These are phyloP conservation scores for Macrophomina tecta DNA, from an alignment of 2,329 filamentous ascomycete genomes.

Conservation along the genomic window DNA sequence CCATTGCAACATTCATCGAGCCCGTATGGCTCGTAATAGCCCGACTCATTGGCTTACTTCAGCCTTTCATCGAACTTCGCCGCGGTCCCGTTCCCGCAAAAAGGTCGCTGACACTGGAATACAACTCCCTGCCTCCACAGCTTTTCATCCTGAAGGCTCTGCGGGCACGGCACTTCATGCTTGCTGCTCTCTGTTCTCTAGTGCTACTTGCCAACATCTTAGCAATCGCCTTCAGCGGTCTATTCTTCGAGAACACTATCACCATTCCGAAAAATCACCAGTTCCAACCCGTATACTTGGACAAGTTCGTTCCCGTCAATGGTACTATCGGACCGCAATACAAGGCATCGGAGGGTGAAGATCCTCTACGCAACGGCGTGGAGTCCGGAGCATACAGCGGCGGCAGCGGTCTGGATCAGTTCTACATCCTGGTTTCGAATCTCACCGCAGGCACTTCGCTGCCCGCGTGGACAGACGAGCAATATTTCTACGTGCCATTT, in stretches of 20 bases:
- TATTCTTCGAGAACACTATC: conserved; percentile 53
- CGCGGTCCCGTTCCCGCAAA: conserved; percentile 32
- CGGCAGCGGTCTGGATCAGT: conserved; percentile 41
- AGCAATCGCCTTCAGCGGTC: conserved; percentile 57
- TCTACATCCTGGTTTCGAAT: conserved; percentile 55
- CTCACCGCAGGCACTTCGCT: conserved; percentile 50
- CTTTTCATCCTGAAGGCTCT: conserved; percentile 56
- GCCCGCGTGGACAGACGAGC: conserved; percentile 57
- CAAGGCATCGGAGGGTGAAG: neutral
- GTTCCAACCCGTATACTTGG: conserved; percentile 24
- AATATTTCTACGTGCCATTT: conserved; percentile 58
- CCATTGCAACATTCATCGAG: conserved; percentile 62
- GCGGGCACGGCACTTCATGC: conserved; percentile 51
- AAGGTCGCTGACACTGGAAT: conserved; percentile 52
- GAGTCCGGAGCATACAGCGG: conserved; percentile 36
- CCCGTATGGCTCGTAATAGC: conserved; percentile 64
- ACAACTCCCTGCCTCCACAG: conserved; percentile 63
- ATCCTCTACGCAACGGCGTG: neutral
- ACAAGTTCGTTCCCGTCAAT: neutral
- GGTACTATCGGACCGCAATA: neutral
- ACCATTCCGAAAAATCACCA: conserved; percentile 29
- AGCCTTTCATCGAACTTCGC: conserved; percentile 60
- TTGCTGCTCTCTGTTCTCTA: conserved; percentile 56
- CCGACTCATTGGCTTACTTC: conserved; percentile 58
- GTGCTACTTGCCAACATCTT: conserved; percentile 60